Conservation (phyloP, 1,284 basidiomycete species). For the Naganishia sp. region DNA sequence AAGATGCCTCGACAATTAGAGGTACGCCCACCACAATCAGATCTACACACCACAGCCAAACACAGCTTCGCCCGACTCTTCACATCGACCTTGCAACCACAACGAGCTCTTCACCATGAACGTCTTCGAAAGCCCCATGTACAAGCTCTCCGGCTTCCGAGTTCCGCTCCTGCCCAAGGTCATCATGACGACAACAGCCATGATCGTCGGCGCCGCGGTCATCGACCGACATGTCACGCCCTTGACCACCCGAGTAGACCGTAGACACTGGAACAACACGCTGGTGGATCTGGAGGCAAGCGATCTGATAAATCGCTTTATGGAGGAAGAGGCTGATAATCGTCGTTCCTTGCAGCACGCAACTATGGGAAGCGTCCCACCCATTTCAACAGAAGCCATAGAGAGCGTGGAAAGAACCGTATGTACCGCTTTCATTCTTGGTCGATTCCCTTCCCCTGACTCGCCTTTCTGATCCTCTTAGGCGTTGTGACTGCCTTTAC, state of each 20-base stretch:
- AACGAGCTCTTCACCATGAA: constrained; percentile 14
- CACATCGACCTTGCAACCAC: neutral
- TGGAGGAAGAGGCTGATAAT: neutral
- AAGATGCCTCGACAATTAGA: too few species aligned
- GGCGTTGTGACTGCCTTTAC: constrained; percentile 22
- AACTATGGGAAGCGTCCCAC: neutral
- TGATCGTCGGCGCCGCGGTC: constrained; percentile 22
- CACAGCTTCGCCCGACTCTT: neutral
- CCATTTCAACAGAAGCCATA: constrained; percentile 2
- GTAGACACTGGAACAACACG: constrained; percentile 16
- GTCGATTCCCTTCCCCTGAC: neutral
- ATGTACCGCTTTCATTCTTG: neutral
- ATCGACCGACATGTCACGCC: constrained; percentile 23
- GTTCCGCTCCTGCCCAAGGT: constrained; percentile 22
- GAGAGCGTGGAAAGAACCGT: constrained; percentile 10
- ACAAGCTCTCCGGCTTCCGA: constrained; percentile 27
- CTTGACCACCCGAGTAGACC: neutral
- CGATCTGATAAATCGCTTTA: neutral
- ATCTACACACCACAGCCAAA: neutral
- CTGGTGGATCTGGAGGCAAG: constrained; percentile 14
- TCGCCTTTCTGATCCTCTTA: constrained; percentile 2
- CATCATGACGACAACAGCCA: constrained; percentile 21
- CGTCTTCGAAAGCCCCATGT: constrained; percentile 29
- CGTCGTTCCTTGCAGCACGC: neutral
- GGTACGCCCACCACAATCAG: neutral